A percentile compares a stretch with the other conserved stretches of the same genome.
Evolutionary conservation across 176 grass and related monocot species (phyloP).

Genomic region (Microstegium vimineum): DNA sequence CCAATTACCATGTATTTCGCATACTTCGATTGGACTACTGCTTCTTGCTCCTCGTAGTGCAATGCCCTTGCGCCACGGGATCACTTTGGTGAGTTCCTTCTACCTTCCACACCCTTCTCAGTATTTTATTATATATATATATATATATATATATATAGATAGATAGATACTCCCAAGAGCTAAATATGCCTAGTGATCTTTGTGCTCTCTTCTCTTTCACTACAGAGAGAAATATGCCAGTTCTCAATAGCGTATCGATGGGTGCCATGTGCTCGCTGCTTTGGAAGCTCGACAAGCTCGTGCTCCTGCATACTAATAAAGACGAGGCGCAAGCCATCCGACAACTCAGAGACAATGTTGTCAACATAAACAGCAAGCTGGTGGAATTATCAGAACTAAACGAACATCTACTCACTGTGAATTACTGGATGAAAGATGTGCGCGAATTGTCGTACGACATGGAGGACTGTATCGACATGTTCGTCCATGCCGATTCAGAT

Average conservation of each 20-base stretch:
- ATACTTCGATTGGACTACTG: no score
- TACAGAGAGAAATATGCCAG: neutral
- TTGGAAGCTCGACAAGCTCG: neutral
- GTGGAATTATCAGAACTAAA: neutral
- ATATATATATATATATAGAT: no score
- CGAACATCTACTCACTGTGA: neutral
- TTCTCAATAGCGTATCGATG: neutral
- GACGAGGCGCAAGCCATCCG: neutral
- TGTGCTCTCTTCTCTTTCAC: no score
- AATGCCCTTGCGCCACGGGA: no score
- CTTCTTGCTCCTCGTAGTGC: no score
- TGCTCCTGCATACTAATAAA: neutral
- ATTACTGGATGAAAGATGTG: neutral
- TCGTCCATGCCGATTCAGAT: neutral
- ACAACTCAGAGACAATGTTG: neutral
- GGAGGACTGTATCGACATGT: neutral
- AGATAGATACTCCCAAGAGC: no score
- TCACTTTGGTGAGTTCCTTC: no score
- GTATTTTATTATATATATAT: no score
- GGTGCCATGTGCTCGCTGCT: neutral
- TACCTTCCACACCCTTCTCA: no score
- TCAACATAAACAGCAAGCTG: neutral
- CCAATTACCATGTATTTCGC: no score
- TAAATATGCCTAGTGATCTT: no score
- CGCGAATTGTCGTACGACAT: constrained; percentile 12